Evolutionary conservation across 345 rosid genomes (phyloP).

Genomic region (Gossypium longicalyx): DNA sequence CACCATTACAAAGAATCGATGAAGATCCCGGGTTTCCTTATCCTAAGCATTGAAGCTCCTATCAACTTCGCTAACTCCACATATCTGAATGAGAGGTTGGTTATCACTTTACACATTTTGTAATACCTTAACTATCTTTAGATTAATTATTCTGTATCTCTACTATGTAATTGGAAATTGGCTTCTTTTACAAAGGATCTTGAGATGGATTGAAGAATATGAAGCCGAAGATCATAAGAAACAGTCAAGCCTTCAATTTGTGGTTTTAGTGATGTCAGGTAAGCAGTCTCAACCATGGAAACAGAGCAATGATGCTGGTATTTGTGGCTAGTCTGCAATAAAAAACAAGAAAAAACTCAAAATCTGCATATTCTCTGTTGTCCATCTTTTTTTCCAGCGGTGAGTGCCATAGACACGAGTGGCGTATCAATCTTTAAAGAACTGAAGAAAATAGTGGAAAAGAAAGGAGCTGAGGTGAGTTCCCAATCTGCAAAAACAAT

Average conservation of each 20-base stretch:
- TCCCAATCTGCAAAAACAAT: background rate
- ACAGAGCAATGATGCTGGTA: too few species aligned
- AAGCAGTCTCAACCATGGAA: background rate
- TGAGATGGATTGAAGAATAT: conserved; percentile 84
- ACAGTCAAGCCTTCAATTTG: conserved; percentile 46
- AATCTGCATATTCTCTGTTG: background rate
- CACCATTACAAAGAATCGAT: conserved; percentile 74
- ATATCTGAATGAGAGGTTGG: conserved; percentile 82
- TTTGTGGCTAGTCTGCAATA: background rate
- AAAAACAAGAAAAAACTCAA: background rate
- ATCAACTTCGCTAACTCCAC: conserved; percentile 82
- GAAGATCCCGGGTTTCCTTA: conserved; percentile 67
- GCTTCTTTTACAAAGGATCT: conserved; percentile 35
- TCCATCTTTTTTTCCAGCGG: conserved; percentile 40
- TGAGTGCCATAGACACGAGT: conserved; percentile 77
- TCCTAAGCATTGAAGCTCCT: conserved; percentile 75
- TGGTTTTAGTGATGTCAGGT: conserved; percentile 80
- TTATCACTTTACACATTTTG: conserved; percentile 2
- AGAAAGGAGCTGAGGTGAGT: conserved; percentile 47
- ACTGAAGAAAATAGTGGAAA: conserved; percentile 53
- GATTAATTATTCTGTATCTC: background rate
- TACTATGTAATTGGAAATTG: too few species aligned
- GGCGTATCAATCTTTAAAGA: conserved; percentile 69
- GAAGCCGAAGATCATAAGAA: conserved; percentile 48
- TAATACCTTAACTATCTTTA: background rate